Percentiles rank a stretch among this genome's conserved stretches.
Evolutionary conservation across 805 yeast species (phyloP).

Genomic region (Kazachstania taianensis): DNA sequence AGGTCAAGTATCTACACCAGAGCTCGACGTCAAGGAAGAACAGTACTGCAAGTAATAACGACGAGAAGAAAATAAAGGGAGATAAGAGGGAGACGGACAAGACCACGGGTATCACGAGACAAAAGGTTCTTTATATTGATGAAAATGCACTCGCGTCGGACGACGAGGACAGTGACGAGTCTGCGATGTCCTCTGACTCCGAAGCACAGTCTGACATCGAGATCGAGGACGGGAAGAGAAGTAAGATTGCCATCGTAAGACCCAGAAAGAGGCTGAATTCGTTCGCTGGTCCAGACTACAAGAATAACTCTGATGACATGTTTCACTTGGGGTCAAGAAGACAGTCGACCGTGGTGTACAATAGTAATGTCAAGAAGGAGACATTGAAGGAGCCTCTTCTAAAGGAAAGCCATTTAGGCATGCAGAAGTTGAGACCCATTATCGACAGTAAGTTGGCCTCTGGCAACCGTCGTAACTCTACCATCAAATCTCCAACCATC

Average conservation of each 20-base stretch:
- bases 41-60: background rate
- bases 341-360: conserved; percentile 8
- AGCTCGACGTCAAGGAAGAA: conserved; percentile 25
- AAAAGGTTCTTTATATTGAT: conserved; percentile 25
- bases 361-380: background rate
- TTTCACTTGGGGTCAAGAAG: conserved; percentile 11
- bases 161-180: conserved; percentile 23
- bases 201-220: too few species aligned
- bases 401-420: background rate
- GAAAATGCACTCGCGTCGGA: conserved; percentile 31
- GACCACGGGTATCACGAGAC: background rate
- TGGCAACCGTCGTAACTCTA: background rate
- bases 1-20: conserved; percentile 32
- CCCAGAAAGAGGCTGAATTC: conserved; percentile 1
- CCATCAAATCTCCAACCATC: background rate
- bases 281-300: background rate
- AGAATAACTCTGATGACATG: conserved; percentile 2
- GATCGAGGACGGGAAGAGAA: background rate
- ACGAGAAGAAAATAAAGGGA: background rate
- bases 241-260: too few species aligned
- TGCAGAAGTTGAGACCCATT: background rate
- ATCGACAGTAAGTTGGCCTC: background rate
- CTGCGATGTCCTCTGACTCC: too few species aligned
- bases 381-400: background rate
- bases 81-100: background rate